Percentiles rank a stretch among this genome's conserved stretches.
Evolutionary conservation across 208 protist species (phyloP).

Genomic region (Endotrypanum monterogeii): DNA sequence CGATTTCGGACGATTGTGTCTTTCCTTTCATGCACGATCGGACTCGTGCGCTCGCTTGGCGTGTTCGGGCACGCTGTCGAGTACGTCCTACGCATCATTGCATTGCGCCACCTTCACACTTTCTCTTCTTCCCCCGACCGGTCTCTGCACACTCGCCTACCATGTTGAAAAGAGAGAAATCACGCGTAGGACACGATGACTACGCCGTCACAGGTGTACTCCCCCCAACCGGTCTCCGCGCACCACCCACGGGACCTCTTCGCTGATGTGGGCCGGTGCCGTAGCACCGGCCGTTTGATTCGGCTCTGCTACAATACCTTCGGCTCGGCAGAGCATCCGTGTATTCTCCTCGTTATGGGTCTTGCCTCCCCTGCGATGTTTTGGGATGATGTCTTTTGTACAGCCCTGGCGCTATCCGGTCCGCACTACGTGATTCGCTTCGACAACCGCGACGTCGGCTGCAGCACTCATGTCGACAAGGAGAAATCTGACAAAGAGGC

Average conservation of each 20-base stretch:
- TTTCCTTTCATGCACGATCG: no score
- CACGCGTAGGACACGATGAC: no score
- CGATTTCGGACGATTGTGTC: neutral
- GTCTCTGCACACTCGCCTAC: no score
- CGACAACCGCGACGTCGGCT: constrained; percentile 78
- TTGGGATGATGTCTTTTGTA: constrained; percentile 66
- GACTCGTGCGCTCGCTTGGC: neutral
- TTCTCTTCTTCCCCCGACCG: neutral
- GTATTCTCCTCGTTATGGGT: constrained; percentile 68
- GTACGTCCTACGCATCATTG: neutral
- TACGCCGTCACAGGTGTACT: neutral
- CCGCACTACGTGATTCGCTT: constrained; percentile 71
- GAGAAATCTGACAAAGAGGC: neutral
- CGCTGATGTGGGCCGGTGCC: constrained; percentile 64
- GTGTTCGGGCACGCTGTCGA: neutral
- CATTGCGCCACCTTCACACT: neutral
- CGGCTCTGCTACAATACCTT: constrained; percentile 76
- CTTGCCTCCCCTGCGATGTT: constrained; percentile 49
- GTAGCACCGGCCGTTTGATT: constrained; percentile 45
- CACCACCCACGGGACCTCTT: constrained; percentile 35
- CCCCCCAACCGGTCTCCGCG: neutral
- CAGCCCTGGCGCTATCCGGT: constrained; percentile 26
- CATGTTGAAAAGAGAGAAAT: no score
- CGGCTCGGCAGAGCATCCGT: constrained; percentile 22
- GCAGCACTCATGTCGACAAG: constrained; percentile 68